Evolutionary conservation across 164 flowering plant species (phyloP), one percentile per base, ranked within the genome.

Genomic region (Macadamia integrifolia): DNA sequence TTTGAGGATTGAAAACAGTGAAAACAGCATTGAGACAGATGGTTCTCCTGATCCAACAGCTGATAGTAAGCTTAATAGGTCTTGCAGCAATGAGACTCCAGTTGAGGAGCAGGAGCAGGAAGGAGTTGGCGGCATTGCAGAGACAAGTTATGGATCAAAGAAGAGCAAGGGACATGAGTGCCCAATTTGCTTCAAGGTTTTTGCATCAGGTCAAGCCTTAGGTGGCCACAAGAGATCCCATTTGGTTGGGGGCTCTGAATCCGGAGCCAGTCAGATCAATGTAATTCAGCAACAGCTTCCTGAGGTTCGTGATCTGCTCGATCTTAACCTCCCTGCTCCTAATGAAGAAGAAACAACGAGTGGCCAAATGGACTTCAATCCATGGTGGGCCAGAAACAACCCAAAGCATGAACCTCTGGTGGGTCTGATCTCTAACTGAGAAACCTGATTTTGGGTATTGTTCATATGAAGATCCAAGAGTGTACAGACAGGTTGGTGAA

Each of bases 161-260:
- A 85, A 80, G 61, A 77, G 64, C 50, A 82, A 78, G 61, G 78
- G 71, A 18, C 89, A 86, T 53, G 83, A 85, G 64, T 88, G 91
- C 66, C 87, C 88, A 40, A 65, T 85, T 53, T 86, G 91, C 70
- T 77, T 77, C 79, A 85, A 76, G 79, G 80, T 84, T 43, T 90
- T 84, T 67, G 57, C 75, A 58, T 86, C 92, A 18, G 96, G 87
- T 48, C 92, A 90, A 80, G 91, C 92, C 31, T 78, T 87, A 57
- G 90, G 95, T 12, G 92, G 95, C 53, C 92, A 87, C 76, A 86
- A 86, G 78, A 81, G 92, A 77, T 82, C 90, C 43, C 92, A 85
- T 74, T 69, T 83, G 64, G 52, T 78, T 46, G 87, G 83, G 44
- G 69, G 67, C 31, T 56, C 75, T 0, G 82, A 73, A 55, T 74